A percentile compares a stretch with the other conserved stretches of the same genome.
Evolutionary conservation across 805 yeast species (phyloP).

Genomic region (Metschnikowia reukaufii): DNA sequence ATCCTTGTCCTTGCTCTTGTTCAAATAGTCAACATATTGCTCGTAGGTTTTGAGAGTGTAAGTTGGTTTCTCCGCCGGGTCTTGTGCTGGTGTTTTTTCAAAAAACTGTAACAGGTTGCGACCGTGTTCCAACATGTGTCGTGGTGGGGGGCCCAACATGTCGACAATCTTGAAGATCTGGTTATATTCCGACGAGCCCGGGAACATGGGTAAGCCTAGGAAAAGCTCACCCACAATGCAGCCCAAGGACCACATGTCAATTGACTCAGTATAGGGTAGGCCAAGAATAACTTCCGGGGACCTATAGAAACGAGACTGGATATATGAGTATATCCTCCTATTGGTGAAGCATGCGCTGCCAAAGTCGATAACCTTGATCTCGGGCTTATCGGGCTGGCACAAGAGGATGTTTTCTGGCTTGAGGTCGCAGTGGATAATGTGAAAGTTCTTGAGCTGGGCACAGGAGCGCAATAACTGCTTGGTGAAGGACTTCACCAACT

Average conservation of each 20-base stretch:
- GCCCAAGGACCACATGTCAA: conserved; percentile 97
- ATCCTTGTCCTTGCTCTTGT: conserved; percentile 28
- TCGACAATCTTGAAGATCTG: conserved; percentile 80
- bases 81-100: conserved; percentile 38
- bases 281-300: conserved; percentile 95
- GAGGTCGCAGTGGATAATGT: conserved; percentile 91
- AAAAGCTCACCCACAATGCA: conserved; percentile 89
- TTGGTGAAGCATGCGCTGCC: conserved; percentile 94
- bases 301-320: conserved; percentile 89
- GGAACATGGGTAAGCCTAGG: conserved; percentile 88
- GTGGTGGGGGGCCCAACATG: conserved; percentile 83
- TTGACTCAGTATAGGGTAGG: conserved; percentile 85
- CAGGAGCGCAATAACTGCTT: conserved; percentile 80
- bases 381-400: conserved; percentile 77
- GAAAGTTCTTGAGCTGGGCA: conserved; percentile 74
- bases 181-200: conserved; percentile 92
- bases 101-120: conserved; percentile 73
- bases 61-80: conserved; percentile 28
- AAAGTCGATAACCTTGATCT: conserved; percentile 90
- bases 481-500: conserved; percentile 73
- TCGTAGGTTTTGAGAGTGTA: conserved; percentile 36
- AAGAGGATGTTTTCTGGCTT: conserved; percentile 94
- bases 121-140: conserved; percentile 97
- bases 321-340: conserved; percentile 85
- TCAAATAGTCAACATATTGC: conserved; percentile 34